Conservation (phyloP, 2,329 filamentous ascomycete genomes). For the Penicillium sp. region DNA sequence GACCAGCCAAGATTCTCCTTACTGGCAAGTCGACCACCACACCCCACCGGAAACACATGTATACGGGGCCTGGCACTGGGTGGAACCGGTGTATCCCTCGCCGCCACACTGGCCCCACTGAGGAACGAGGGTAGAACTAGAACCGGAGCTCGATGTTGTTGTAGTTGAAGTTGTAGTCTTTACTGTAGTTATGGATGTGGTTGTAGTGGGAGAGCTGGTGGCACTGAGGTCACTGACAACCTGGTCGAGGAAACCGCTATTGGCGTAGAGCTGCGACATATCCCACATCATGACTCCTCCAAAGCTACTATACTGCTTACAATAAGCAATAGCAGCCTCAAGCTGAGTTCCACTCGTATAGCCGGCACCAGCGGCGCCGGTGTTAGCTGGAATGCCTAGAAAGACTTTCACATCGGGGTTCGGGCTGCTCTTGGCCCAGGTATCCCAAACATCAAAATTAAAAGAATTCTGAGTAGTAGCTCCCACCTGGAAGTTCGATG, state of each 20-base stretch:
- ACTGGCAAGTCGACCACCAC: too few species aligned
- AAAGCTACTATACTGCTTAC: slow-evolving; percentile 56
- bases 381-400: slow-evolving; percentile 58
- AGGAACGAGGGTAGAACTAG: too few species aligned
- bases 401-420: slow-evolving; percentile 62
- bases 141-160: too few species aligned
- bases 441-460: slow-evolving; percentile 63
- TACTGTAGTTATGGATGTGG: not conserved
- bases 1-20: too few species aligned
- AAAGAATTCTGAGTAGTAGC: slow-evolving; percentile 51
- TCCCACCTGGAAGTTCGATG: slow-evolving; percentile 49
- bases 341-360: slow-evolving; percentile 44
- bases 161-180: not conserved
- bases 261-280: slow-evolving; percentile 57
- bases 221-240: not conserved
- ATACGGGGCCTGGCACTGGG: too few species aligned
- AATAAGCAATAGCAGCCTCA: slow-evolving; percentile 43
- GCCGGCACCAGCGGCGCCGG: slow-evolving; percentile 52
- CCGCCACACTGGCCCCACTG: too few species aligned
- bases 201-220: not conserved
- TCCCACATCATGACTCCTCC: slow-evolving; percentile 69
- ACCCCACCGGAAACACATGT: too few species aligned
- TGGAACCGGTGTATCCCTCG: too few species aligned
- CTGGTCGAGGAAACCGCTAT: slow-evolving; percentile 52
- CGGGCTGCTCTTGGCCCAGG: slow-evolving; percentile 55